Evolutionary conservation across 2,329 filamentous ascomycete genomes (phyloP).

Genomic region (Stromatinia cepivora): DNA sequence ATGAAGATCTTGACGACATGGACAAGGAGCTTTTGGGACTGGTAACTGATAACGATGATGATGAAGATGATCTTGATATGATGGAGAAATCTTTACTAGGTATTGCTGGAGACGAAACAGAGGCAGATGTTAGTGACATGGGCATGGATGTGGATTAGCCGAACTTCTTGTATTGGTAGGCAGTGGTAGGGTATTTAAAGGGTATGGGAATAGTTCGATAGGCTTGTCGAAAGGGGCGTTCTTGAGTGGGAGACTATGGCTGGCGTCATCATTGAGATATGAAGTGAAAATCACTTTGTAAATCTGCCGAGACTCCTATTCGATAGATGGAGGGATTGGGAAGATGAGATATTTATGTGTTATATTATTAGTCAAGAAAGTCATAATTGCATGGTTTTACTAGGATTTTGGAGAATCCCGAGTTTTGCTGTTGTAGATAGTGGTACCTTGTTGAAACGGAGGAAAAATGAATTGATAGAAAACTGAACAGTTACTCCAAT

Average conservation of each 20-base stretch:
- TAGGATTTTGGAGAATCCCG: neutral
- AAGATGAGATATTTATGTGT: neutral
- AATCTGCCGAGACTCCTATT: neutral
- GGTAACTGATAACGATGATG: constrained; percentile 47
- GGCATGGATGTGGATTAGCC: constrained; percentile 39
- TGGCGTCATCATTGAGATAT: constrained; percentile 4
- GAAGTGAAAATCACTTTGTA: constrained; percentile 5
- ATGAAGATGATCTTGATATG: constrained; percentile 48
- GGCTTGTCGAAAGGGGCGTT: constrained; percentile 20
- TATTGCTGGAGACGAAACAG: constrained; percentile 39
- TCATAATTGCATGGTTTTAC: neutral
- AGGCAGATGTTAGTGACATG: constrained; percentile 39
- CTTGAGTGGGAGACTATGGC: constrained; percentile 1
- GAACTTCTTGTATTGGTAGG: constrained; percentile 17
- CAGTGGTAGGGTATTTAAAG: constrained; percentile 9
- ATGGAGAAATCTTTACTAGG: constrained; percentile 46
- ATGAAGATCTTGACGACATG: constrained; percentile 56
- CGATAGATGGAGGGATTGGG: neutral
- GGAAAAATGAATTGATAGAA: neutral
- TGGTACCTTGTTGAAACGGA: neutral
- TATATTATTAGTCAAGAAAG: neutral
- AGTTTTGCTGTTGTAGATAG: neutral
- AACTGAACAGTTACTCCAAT: neutral
- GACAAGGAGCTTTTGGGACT: constrained; percentile 54
- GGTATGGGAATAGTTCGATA: constrained; percentile 15